A percentile compares a stretch with the other conserved stretches of the same genome.
Conservation (phyloP, 768 basidiomycete species). For the Rhodocollybia butyracea region DNA sequence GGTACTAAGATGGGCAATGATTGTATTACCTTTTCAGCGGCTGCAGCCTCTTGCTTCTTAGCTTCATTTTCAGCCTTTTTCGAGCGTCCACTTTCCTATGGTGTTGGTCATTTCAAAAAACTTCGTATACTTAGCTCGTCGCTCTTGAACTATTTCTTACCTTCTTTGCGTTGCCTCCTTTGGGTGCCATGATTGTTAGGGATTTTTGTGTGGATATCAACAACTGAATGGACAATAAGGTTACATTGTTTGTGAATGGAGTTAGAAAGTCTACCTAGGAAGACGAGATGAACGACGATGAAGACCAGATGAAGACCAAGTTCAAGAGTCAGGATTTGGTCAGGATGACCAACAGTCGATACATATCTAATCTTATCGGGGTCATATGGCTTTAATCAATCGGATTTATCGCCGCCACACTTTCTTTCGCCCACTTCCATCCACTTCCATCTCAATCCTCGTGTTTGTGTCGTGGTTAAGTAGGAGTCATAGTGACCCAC, state of each 20-base stretch:
- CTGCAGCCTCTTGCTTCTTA: slow-evolving; percentile 67
- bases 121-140: no score
- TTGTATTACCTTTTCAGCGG: slow-evolving; percentile 52
- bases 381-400: background rate
- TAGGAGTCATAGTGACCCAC: background rate
- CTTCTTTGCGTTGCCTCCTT: slow-evolving; percentile 89
- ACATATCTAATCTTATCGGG: background rate
- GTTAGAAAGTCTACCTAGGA: no score
- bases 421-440: background rate
- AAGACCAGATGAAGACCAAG: background rate
- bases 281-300: background rate
- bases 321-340: background rate
- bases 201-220: background rate
- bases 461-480: slow-evolving; percentile 1
- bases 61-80: slow-evolving; percentile 91
- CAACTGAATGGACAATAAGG: background rate
- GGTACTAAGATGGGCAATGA: background rate
- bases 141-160: no score
- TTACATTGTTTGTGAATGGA: no score
- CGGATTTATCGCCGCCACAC: background rate
- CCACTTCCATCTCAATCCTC: background rate
- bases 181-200: slow-evolving; percentile 65
- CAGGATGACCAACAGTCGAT: background rate
- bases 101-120: no score
- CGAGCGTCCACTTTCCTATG: slow-evolving; percentile 81